Conservation (phyloP, 2,329 filamentous ascomycete species). For the Apiospora marii region DNA sequence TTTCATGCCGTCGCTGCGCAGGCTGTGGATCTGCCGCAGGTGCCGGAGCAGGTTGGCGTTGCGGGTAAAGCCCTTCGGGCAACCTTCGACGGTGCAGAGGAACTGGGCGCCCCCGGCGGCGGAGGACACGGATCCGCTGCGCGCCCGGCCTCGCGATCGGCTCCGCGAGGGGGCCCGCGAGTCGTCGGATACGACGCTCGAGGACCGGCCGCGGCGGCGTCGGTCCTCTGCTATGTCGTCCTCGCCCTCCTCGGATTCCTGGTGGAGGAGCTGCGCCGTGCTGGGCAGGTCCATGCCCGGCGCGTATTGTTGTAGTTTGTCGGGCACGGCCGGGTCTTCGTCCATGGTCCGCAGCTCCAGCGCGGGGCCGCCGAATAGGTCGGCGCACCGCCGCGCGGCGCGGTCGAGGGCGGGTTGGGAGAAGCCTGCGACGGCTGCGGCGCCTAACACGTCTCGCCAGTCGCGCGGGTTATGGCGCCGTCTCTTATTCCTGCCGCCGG, state of each 20-base stretch:
- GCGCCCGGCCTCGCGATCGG: slow-evolving; percentile 5
- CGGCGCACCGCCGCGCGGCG: slow-evolving; percentile 76
- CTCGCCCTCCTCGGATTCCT: slow-evolving; percentile 27
- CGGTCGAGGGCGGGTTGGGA: slow-evolving; percentile 69
- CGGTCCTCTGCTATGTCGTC: slow-evolving; percentile 21
- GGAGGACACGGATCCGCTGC: slow-evolving; percentile 34
- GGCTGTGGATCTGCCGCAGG: slow-evolving; percentile 52
- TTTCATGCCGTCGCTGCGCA: slow-evolving; percentile 16
- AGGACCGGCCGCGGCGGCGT: slow-evolving; percentile 24
- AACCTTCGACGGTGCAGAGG: slow-evolving; percentile 48
- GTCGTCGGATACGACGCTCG: slow-evolving; percentile 27
- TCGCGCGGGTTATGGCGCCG: slow-evolving; percentile 60
- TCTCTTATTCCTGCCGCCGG: slow-evolving; percentile 26
- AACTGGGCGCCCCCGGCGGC: slow-evolving; percentile 36
- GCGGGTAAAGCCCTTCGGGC: slow-evolving; percentile 49
- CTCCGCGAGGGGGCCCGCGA: slow-evolving; percentile 25
- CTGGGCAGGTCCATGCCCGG: slow-evolving; percentile 37
- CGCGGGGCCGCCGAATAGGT: slow-evolving; percentile 74
- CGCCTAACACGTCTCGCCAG: slow-evolving; percentile 85
- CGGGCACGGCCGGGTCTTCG: slow-evolving; percentile 18
- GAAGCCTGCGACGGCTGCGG: slow-evolving; percentile 79
- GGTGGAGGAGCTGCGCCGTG: slow-evolving; percentile 21
- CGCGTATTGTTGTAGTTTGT: slow-evolving; percentile 36
- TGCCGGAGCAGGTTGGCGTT: slow-evolving; percentile 51
- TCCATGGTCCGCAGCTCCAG: slow-evolving; percentile 69